Percentiles rank a stretch among this genome's conserved stretches.
Evolutionary conservation across 306 rosid species (phyloP).

Genomic region (Ochetophila trinervis): DNA sequence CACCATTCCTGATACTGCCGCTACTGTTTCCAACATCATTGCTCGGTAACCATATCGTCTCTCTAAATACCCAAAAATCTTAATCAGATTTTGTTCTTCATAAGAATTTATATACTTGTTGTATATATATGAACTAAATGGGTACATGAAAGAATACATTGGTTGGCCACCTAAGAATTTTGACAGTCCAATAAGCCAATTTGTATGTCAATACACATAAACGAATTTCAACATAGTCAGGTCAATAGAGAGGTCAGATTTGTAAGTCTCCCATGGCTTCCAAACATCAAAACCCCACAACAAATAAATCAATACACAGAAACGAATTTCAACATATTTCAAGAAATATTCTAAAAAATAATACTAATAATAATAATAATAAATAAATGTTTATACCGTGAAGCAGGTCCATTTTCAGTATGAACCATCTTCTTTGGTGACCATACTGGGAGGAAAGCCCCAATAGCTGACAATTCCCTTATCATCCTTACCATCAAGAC

Average conservation of each 20-base stretch:
- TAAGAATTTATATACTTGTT: too few species aligned
- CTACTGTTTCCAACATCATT: conserved; percentile 86
- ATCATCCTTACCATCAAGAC: conserved; percentile 19
- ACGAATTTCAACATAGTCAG: conserved; percentile 45
- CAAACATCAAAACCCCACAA: neutral
- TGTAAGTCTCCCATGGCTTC: conserved; percentile 81
- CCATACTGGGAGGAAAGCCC: conserved; percentile 43
- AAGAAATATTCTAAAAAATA: neutral
- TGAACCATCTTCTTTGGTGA: conserved; percentile 53
- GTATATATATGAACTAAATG: too few species aligned
- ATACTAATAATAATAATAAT: neutral
- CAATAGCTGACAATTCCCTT: conserved; percentile 49
- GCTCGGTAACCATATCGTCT: conserved; percentile 78
- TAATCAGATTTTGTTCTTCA: neutral
- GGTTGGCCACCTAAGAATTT: conserved; percentile 54
- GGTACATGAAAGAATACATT: conserved; percentile 69
- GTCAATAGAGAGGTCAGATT: conserved; percentile 56
- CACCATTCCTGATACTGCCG: conserved; percentile 87
- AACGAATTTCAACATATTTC: neutral
- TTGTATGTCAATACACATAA: too few species aligned
- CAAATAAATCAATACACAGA: neutral
- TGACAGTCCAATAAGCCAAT: conserved; percentile 75
- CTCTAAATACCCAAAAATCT: conserved; percentile 26
- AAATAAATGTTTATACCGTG: conserved; percentile 34
- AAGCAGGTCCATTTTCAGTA: conserved; percentile 76